Base-by-base conservation (phyloP, 805 yeast species). In the Teunomyces lycoperdinae region DNA sequence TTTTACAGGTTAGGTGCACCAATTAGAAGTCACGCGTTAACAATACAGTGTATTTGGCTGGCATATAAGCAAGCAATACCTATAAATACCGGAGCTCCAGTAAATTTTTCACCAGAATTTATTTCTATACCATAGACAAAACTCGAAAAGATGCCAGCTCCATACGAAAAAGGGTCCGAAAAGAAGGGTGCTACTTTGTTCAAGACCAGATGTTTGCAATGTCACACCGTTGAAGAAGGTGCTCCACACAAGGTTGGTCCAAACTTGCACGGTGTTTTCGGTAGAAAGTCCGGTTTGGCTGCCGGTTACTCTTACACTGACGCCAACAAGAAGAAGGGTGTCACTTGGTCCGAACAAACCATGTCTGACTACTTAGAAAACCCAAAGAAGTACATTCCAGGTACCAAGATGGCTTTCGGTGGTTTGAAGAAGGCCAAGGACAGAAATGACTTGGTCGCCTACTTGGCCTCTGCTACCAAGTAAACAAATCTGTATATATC, bases 321-420 rank as follows among this genome's bases (percentile, higher is more conserved):
- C 61, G 98, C 99, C 71, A 92, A 92, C 89, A 88, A 89, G 83
- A 86, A 85, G 80, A 90, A 90, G 78, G 95, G 90, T 68, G 96
- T 94, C 55, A 62, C 63, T 51, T 94, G 99, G 99, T 62, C 67
- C 58, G 90, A 84, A 67, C 90, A 90, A 70, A 81, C 89, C 73
- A 82, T 94, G 87, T 80, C 86, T 63, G 96, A 88, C 74, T 94
- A 94, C 86, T 84, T 94, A 76, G 96, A 87, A 78, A 94, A 94
- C 88, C 99, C 99, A 79, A 94, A 94, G 95, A 94, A 94, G 81
- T 94, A 90, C 82, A 90, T 94, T 63, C 99, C 99, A 71, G 99
- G 99, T 76, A 94, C 98, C 80, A 94, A 94, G 87, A 94, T 94
- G 99, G 98, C 99, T 58, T 94, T 92, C 66, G 99, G 97, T 79